These are phyloP conservation scores for Carex pumila DNA, from an alignment of 176 grass and related monocot genomes.

Conservation along the genomic window DNA sequence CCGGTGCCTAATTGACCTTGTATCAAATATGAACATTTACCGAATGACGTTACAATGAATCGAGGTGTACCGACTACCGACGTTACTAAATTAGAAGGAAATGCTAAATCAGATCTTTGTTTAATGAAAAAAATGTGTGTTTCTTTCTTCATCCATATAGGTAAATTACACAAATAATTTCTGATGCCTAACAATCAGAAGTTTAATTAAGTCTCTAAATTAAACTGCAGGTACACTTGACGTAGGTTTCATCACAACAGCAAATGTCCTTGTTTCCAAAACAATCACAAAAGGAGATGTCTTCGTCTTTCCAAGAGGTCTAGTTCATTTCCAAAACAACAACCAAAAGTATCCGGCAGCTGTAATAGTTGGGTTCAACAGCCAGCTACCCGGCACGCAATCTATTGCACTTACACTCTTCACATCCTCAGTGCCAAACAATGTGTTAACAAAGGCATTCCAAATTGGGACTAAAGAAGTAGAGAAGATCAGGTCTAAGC, in stretches of 20 bases:
- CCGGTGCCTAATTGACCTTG: background rate
- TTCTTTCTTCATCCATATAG: background rate
- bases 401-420: constrained; percentile 17
- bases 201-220: background rate
- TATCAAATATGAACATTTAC: too few relatives aligned
- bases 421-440: constrained; percentile 5
- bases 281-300: constrained; percentile 24
- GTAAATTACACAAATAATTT: background rate
- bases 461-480: constrained; percentile 26
- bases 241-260: constrained; percentile 17
- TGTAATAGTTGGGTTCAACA: constrained; percentile 15
- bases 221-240: constrained; percentile 2
- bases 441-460: constrained; percentile 16
- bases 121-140: background rate
- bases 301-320: constrained; percentile 20
- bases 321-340: constrained; percentile 24
- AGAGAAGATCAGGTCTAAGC: constrained; percentile 20
- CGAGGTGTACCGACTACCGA: background rate
- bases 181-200: background rate
- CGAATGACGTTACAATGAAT: background rate
- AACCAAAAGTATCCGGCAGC: constrained; percentile 11
- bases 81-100: background rate
- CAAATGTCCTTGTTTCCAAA: constrained; percentile 19
- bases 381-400: constrained; percentile 17
- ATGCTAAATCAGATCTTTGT: background rate